Evolutionary conservation across 2,329 filamentous ascomycete species (phyloP), one percentile per base, ranked within the genome.

Genomic region (Tolypocladium capitatum): DNA sequence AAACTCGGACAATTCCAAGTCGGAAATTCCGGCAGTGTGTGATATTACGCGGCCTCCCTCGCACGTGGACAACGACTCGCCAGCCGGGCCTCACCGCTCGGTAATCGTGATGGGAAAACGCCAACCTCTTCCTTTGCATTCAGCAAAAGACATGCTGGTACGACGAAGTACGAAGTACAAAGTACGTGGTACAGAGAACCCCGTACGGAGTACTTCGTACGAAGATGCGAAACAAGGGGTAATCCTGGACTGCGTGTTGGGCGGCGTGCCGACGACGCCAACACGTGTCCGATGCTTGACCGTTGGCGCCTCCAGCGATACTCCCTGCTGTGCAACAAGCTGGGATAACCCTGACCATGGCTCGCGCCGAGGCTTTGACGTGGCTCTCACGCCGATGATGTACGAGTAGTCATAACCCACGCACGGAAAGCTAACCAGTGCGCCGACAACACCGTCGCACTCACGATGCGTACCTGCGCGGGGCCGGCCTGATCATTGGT

Each of bases 381-480:
- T 16, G 14, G 8, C 11, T 41, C 38, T 41, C 24, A n/a, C 21
- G n/a, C 38, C 21, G 24, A 41, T 41, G 38, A 41, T 41, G n/a
- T n/a, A n/a, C n/a, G n/a, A n/a, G 38, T 24, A 41, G 28, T 28
- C 24, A 24, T 6, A 9, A 10, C 13, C 14, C n/a, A 20, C 21
- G 24, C 24, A 9, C 10, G 24, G 20, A 13, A 20, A 4, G 20
- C 14, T 27, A 21, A 40, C 30, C 48, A 46, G 49, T 47, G 38
- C 46, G 50, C 51, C 49, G 53, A 49, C 53, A 55, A 48, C 45
- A 9, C 34, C 34, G 9, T 13, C 10, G 8, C 9, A 10, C 4
- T n/a, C 24, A 28, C 38, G 24, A 41, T 41, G 16, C 24, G 38
- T 28, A 28, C 38, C 24, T 40, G 21, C 13, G 36, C 21, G 21